A percentile compares a stretch with the other conserved stretches of the same genome.
Conservation (phyloP, 1,284 basidiomycete genomes). For the Cryptococcus sp. region DNA sequence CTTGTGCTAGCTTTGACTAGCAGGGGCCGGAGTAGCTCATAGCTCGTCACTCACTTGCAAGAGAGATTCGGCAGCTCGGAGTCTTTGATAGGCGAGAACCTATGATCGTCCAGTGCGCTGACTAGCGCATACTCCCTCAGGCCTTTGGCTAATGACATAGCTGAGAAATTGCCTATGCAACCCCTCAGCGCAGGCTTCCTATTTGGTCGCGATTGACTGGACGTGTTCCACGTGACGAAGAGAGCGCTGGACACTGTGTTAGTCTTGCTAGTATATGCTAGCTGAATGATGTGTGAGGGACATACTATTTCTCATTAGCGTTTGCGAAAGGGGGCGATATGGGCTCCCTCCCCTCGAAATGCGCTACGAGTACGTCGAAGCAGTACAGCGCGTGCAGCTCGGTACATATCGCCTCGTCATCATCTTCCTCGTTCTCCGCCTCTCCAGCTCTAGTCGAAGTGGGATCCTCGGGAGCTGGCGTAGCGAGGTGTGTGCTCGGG, state of each 20-base stretch:
- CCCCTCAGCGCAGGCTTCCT: slow-evolving; percentile 70
- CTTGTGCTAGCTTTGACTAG: background rate
- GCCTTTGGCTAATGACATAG: slow-evolving; percentile 72
- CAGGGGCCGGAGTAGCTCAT: background rate
- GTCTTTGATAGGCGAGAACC: slow-evolving; percentile 60
- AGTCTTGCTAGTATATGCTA: too few relatives aligned
- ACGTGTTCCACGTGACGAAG: slow-evolving; percentile 93
- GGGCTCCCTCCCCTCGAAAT: slow-evolving; percentile 34
- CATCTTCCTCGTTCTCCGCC: too few relatives aligned
- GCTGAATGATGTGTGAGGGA: background rate
- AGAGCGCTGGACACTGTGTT: slow-evolving; percentile 64
- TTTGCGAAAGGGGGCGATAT: slow-evolving; percentile 30
- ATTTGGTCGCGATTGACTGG: slow-evolving; percentile 22
- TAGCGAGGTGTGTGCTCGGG: background rate
- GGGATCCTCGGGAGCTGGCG: slow-evolving; percentile 1
- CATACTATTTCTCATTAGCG: slow-evolving; percentile 37
- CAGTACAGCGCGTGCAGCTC: slow-evolving; percentile 56
- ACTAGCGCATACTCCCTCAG: slow-evolving; percentile 86
- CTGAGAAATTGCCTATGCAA: slow-evolving; percentile 92
- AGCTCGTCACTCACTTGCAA: slow-evolving; percentile 68
- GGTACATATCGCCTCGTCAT: slow-evolving; percentile 29
- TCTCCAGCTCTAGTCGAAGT: slow-evolving; percentile 8
- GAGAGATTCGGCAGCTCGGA: slow-evolving; percentile 76
- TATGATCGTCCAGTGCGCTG: slow-evolving; percentile 56
- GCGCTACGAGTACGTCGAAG: slow-evolving; percentile 55